Percentiles rank a stretch among this genome's conserved stretches.
These are phyloP conservation scores for Geum urbanum DNA, from an alignment of 306 rosid genomes.

Conservation along the genomic window DNA sequence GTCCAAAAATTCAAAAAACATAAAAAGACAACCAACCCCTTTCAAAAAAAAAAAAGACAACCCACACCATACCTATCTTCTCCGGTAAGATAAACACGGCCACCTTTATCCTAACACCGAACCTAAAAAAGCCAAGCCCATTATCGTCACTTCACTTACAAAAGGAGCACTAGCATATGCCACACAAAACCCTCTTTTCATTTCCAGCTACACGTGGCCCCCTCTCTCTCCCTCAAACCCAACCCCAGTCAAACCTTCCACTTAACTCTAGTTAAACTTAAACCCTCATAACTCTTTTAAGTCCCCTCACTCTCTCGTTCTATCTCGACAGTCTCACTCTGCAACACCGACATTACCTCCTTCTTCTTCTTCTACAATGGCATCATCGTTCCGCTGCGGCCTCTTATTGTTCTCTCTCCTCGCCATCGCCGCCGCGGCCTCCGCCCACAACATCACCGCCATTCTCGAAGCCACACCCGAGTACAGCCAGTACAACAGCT, in stretches of 20 bases:
- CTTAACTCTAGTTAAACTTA: neutral
- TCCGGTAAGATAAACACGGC: neutral
- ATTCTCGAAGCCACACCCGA: constrained; percentile 55
- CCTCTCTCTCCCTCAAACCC: constrained; percentile 35
- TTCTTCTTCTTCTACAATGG: constrained; percentile 33
- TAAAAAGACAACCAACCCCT: neutral
- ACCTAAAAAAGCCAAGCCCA: neutral
- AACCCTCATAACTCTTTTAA: neutral
- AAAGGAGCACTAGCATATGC: constrained; percentile 29
- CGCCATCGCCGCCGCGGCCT: constrained; percentile 27
- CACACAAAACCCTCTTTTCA: constrained; percentile 27
- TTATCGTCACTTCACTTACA: constrained; percentile 14
- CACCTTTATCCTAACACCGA: neutral
- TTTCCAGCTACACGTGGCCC: constrained; percentile 63
- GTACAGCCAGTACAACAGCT: constrained; percentile 53
- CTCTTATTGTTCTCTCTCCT: constrained; percentile 23
- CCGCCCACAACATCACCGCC: constrained; percentile 88
- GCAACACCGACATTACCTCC: neutral
- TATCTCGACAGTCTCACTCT: constrained; percentile 8
- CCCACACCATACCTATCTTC: neutral
- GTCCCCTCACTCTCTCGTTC: neutral
- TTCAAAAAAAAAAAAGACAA: neutral
- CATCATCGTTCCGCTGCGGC: neutral
- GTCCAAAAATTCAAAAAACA: neutral
- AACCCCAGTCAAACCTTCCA: constrained; percentile 21